phyloP scores from a whole-genome alignment of 2,329 filamentous ascomycete species.

The Helotiales sp. region DNA sequence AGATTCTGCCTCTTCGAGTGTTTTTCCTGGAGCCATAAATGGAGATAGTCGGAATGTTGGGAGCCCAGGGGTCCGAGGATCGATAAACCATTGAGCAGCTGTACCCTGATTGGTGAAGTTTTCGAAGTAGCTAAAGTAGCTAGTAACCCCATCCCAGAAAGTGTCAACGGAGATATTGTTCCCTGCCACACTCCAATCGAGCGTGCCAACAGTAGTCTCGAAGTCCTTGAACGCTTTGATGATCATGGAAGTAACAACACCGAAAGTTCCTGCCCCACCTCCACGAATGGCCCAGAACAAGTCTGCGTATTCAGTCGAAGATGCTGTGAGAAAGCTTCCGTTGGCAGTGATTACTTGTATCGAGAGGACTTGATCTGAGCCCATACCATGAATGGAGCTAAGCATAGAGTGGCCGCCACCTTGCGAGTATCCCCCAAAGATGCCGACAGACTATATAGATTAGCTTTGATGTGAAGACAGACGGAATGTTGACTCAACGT shows the following conservation, averaged over 20 bases:
- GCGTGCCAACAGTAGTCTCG: background rate
- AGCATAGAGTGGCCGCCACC: background rate
- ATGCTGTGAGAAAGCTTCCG: background rate
- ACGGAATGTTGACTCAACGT: too few relatives aligned
- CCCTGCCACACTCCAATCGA: background rate
- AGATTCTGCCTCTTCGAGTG: too few relatives aligned
- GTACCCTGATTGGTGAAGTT: too few relatives aligned
- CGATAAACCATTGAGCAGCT: too few relatives aligned
- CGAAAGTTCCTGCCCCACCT: background rate
- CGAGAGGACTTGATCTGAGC: background rate
- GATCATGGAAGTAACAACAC: background rate
- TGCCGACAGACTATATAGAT: too few relatives aligned
- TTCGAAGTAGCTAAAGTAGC: too few relatives aligned
- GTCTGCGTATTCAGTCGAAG: background rate
- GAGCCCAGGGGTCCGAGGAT: too few relatives aligned
- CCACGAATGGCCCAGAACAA: background rate
- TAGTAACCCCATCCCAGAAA: background rate
- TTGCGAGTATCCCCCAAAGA: background rate
- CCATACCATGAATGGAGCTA: background rate
- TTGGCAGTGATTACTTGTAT: background rate
- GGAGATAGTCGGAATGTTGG: too few relatives aligned
- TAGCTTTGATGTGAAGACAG: too few relatives aligned
- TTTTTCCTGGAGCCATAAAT: too few relatives aligned
- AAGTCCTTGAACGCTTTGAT: background rate
- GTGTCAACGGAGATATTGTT: background rate